Evolutionary conservation across 2,329 filamentous ascomycete species (phyloP).

Genomic region (Ophiognomonia clavigignenti-juglandacearum): DNA sequence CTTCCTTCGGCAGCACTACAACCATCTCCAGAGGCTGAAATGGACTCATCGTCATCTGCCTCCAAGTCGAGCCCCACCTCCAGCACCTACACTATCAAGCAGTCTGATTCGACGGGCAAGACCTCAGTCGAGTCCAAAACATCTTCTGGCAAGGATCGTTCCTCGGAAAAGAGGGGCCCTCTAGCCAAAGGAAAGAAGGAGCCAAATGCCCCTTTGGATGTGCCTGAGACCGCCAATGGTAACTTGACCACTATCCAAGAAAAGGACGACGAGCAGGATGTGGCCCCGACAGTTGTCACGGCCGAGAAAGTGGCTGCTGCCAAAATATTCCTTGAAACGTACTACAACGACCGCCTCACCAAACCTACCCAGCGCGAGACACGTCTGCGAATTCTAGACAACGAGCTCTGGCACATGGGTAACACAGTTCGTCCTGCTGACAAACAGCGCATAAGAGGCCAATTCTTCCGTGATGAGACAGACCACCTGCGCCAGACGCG

Average conservation of each 20-base stretch:
- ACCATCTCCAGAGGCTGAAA: constrained; percentile 2
- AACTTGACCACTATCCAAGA: constrained; percentile 31
- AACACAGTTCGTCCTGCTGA: constrained; percentile 51
- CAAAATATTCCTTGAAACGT: constrained; percentile 81
- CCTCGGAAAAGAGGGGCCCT: constrained; percentile 24
- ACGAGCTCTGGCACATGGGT: constrained; percentile 49
- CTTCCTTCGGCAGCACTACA: not conserved
- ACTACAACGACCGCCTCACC: constrained; percentile 68
- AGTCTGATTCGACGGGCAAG: constrained; percentile 28
- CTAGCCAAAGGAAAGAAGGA: constrained; percentile 20
- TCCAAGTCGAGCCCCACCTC: constrained; percentile 21
- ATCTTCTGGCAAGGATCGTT: constrained; percentile 25
- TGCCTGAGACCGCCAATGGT: constrained; percentile 21
- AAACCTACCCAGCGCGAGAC: constrained; percentile 53
- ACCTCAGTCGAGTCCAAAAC: constrained; percentile 38
- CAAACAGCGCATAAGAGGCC: constrained; percentile 44
- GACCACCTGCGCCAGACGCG: constrained; percentile 71
- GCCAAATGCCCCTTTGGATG: constrained; percentile 3
- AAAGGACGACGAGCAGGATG: constrained; percentile 21
- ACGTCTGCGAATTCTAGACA: constrained; percentile 59
- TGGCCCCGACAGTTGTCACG: constrained; percentile 43
- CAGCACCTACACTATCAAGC: constrained; percentile 18
- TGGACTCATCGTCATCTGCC: constrained; percentile 14
- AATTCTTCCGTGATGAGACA: constrained; percentile 64
- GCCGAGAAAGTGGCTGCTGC: constrained; percentile 75